Evolutionary conservation across 306 rosid species (phyloP).

Genomic region (Dryas alaskensis): DNA sequence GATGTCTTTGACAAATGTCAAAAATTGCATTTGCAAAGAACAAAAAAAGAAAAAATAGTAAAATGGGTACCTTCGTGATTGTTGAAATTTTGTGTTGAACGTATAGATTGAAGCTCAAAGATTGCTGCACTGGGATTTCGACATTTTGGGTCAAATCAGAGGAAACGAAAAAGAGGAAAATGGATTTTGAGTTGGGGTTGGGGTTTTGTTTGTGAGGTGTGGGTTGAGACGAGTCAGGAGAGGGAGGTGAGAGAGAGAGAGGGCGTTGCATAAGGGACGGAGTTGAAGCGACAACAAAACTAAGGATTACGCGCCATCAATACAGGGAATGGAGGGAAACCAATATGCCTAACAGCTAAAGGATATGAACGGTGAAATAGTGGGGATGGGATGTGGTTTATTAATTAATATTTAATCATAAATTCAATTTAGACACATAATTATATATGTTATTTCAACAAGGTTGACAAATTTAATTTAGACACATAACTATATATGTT

Average conservation of each 20-base stretch:
- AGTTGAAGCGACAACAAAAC: conserved; percentile 40
- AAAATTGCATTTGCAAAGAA: neutral
- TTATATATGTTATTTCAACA: too few species aligned
- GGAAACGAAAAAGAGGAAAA: conserved; percentile 37
- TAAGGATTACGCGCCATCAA: conserved; percentile 47
- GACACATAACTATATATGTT: too few species aligned
- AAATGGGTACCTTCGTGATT: conserved; percentile 41
- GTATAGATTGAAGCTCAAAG: conserved; percentile 22
- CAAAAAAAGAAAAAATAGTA: neutral
- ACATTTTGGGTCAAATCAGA: conserved; percentile 30
- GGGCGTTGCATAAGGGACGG: conserved; percentile 54
- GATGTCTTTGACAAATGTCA: too few species aligned
- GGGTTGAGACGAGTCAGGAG: conserved; percentile 12
- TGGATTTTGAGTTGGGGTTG: conserved; percentile 32
- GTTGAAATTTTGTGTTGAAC: conserved; percentile 5
- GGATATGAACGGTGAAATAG: neutral
- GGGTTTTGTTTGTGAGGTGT: conserved; percentile 48
- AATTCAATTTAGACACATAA: too few species aligned
- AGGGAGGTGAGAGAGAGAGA: conserved; percentile 38
- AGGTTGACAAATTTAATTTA: too few species aligned
- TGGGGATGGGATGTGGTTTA: neutral
- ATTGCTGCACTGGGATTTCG: conserved; percentile 21
- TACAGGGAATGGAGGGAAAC: conserved; percentile 30
- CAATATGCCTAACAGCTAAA: neutral
- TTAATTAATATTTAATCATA: too few species aligned